Evolutionary conservation across 495 filamentous ascomycete species (phyloP).

Genomic region (Penicillium paradoxum): DNA sequence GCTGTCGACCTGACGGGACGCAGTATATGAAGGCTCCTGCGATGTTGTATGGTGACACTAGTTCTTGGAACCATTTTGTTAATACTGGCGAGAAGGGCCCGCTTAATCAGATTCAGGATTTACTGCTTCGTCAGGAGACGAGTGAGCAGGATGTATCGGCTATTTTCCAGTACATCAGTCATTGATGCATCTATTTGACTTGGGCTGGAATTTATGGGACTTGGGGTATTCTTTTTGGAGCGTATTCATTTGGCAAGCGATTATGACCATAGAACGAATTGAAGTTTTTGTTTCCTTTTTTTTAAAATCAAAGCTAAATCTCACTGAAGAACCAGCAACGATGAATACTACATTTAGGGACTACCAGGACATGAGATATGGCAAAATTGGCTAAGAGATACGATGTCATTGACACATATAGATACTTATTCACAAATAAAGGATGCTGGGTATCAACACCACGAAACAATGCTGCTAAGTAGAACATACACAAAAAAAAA

Average conservation of each 20-base stretch:
- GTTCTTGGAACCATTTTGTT: conserved; percentile 96
- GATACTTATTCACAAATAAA: neutral
- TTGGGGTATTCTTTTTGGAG: conserved; percentile 2
- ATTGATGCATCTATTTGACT: conserved; percentile 44
- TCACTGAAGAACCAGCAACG: too few relatives aligned
- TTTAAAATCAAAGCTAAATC: too few relatives aligned
- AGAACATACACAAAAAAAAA: neutral
- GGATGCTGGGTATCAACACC: neutral
- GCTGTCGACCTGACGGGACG: conserved; percentile 79
- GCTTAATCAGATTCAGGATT: conserved; percentile 79
- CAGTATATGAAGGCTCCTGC: conserved; percentile 87
- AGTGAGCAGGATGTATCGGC: conserved; percentile 76
- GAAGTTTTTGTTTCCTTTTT: neutral
- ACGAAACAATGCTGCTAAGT: neutral
- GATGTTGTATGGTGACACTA: conserved; percentile 96
- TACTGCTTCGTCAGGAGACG: conserved; percentile 84
- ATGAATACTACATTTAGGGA: too few relatives aligned
- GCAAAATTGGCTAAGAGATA: too few relatives aligned
- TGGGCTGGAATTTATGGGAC: neutral
- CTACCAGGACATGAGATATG: too few relatives aligned
- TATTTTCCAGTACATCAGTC: conserved; percentile 98
- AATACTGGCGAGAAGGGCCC: conserved; percentile 66
- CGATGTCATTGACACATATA: neutral
- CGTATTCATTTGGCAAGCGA: neutral
- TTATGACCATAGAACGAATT: conserved; percentile 3